Evolutionary conservation across 306 rosid genomes (phyloP), one percentile per base, ranked within the genome.

Genomic region (Lupinus albus): DNA sequence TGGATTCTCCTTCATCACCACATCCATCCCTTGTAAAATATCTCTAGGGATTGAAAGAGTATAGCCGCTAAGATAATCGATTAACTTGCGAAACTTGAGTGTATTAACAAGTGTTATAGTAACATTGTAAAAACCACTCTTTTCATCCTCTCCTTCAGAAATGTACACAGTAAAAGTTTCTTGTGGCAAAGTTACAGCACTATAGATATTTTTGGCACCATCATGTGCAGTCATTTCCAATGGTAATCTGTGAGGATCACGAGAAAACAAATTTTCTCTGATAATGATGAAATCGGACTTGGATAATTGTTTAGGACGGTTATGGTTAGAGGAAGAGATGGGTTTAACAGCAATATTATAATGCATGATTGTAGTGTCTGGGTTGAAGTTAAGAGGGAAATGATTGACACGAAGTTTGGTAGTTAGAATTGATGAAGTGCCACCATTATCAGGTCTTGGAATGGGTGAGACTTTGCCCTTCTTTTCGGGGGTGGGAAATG

Each of bases 1-100:
- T 4, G 95, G 91, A 71, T 85, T 90, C 75, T 90, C 88, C 75
- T 85, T 90, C 73, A 90, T 63, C 51, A 85, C 95, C 64, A 87
- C 63, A 73, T 87, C 91, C 96, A 90, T 59, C 21, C 89, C 88
- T 74, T 85, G 96, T 52, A 90, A 76, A 69, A 90, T 80, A 28
- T 90, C 91, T 62, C 95, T 85, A 16, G 96, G 96, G 35, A 72
- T 50, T 7, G 84, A 46, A 21, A 57, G 41, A 11, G 64, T 51
- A 9, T 45, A 54, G 30, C 30, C 85, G 16, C 74, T 69, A 13
- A 90, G 68, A 73, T 85, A 90, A 25, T 90, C 85, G 73, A 53
- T 74, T 78, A 90, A 49, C 84, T 77, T 87, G 67, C 65, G 11
- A 57, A 80, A 71, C 70, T 68, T 56, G 51, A 85, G 86, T 71